Conservation (phyloP, 2,329 filamentous ascomycete genomes). For the Colletotrichum brevisporum region DNA sequence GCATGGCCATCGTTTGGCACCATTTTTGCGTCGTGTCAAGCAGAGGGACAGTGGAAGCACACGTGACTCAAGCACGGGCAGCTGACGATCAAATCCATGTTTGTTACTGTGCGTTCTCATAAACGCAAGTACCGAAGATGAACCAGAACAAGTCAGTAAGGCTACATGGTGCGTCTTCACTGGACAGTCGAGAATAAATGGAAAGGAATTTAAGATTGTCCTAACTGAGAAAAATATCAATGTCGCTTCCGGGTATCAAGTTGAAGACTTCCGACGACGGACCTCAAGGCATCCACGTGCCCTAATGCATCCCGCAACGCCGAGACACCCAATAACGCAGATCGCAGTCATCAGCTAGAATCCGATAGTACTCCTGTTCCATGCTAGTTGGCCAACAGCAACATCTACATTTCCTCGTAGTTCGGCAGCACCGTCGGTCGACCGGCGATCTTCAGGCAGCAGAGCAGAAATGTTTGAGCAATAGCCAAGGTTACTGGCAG, state of each 20-base stretch:
- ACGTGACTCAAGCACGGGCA: too few relatives aligned
- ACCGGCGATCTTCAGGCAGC: background rate
- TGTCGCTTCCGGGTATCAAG: slow-evolving; percentile 40
- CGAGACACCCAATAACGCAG: slow-evolving; percentile 35
- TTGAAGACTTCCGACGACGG: slow-evolving; percentile 31
- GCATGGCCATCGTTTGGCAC: too few relatives aligned
- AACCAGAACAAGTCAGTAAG: too few relatives aligned
- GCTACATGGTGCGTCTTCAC: background rate
- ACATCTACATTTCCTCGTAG: background rate
- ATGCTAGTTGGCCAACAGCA: background rate
- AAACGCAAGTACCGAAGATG: background rate
- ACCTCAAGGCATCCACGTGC: slow-evolving; percentile 22
- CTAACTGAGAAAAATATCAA: slow-evolving; percentile 35
- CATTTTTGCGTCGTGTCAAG: too few relatives aligned
- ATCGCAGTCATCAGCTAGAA: slow-evolving; percentile 35
- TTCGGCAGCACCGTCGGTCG: background rate
- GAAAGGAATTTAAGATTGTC: slow-evolving; percentile 28
- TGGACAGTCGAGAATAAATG: background rate
- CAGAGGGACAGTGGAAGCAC: too few relatives aligned
- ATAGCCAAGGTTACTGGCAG: background rate
- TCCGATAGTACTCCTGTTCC: slow-evolving; percentile 18
- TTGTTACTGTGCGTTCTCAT: too few relatives aligned
- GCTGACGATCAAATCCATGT: too few relatives aligned
- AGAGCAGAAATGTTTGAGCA: background rate
- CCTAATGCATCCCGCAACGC: slow-evolving; percentile 30